Evolutionary conservation across 2,329 filamentous ascomycete species (phyloP).

Genomic region (Ceratocystis lukuohia): DNA sequence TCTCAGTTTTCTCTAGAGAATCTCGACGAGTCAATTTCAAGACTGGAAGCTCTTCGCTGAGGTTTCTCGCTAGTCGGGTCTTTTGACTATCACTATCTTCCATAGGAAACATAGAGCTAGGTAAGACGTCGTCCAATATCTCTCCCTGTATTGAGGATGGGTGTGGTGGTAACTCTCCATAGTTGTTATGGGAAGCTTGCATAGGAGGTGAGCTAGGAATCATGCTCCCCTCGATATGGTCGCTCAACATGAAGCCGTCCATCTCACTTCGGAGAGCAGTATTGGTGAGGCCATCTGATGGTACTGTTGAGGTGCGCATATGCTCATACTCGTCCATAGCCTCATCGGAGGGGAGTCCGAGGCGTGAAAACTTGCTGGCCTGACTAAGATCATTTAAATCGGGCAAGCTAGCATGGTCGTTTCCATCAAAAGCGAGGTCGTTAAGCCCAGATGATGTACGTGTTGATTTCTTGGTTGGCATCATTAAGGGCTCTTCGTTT

Average conservation of each 20-base stretch:
- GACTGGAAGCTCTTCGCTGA: not conserved
- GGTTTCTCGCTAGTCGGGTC: slow-evolving; percentile 5
- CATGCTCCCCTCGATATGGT: not conserved
- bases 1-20: not conserved
- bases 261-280: slow-evolving; percentile 5
- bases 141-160: slow-evolving; percentile 11
- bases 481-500: not conserved
- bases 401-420: not conserved
- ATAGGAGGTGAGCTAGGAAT: slow-evolving; percentile 9
- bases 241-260: slow-evolving; percentile 10
- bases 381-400: not conserved
- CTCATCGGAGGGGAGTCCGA: slow-evolving; percentile 13
- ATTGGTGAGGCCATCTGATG: slow-evolving; percentile 4
- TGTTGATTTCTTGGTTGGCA: not conserved
- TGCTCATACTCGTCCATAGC: slow-evolving; percentile 15
- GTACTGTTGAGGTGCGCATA: slow-evolving; percentile 16
- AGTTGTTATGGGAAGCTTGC: not conserved
- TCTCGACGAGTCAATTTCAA: not conserved
- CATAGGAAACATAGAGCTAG: slow-evolving; percentile 13
- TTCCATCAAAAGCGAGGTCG: not conserved
- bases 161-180: not conserved
- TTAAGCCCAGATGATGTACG: not conserved
- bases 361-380: slow-evolving; percentile 8
- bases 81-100: slow-evolving; percentile 18
- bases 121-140: slow-evolving; percentile 13